These are phyloP conservation scores for Physocladia obscura DNA, from an alignment of 192 early-diverging fungal genomes.

Conservation along the genomic window DNA sequence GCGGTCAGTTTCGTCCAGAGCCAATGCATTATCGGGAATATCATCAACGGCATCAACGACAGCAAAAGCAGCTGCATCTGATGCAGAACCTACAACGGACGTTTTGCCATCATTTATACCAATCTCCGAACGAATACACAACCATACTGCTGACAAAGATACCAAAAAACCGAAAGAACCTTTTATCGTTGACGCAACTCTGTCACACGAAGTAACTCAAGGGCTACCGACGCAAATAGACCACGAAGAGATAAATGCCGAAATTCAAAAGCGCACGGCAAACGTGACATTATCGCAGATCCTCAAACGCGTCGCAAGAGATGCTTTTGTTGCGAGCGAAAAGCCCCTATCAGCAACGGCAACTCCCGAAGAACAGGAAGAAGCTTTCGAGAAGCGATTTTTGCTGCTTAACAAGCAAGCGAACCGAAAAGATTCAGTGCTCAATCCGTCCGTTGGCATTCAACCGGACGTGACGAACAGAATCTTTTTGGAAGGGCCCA, in stretches of 20 bases:
- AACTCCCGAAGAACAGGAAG: not conserved
- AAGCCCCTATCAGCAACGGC: not conserved
- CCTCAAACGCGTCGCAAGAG: not conserved
- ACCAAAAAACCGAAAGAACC: too few relatives aligned
- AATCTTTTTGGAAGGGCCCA: not conserved
- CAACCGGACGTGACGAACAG: not conserved
- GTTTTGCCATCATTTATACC: not conserved
- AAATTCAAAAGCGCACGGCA: not conserved
- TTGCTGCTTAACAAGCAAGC: not conserved
- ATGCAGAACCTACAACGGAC: not conserved
- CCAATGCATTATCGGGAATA: too few relatives aligned
- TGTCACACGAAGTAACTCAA: too few relatives aligned
- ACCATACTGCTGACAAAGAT: too few relatives aligned
- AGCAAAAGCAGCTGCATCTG: not conserved
- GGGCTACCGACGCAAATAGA: too few relatives aligned
- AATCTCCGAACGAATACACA: not conserved
- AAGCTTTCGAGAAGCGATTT: slow-evolving; percentile 15
- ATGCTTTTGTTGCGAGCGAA: not conserved
- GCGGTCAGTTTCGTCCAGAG: too few relatives aligned
- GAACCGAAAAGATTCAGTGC: not conserved
- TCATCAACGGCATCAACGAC: not conserved
- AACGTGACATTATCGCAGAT: not conserved
- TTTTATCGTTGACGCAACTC: too few relatives aligned
- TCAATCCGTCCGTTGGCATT: not conserved
- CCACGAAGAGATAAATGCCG: not conserved